Conservation (phyloP, 2,329 filamentous ascomycete genomes). For the Ophiocordyceps camponoti-rufipedis region DNA sequence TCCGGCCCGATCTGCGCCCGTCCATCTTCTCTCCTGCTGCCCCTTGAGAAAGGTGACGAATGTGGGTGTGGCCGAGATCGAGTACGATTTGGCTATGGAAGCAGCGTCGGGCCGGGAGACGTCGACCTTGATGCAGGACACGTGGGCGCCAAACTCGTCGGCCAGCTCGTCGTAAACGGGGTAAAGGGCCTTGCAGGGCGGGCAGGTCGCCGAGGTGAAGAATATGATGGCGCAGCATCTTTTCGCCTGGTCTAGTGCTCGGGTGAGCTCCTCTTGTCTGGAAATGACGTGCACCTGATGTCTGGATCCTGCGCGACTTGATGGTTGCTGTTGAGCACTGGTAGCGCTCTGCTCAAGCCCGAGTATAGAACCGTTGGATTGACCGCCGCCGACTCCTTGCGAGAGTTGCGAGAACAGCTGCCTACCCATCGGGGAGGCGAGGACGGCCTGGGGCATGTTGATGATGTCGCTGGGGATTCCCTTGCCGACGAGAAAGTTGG, state of each 20-base stretch:
- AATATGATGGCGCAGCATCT: constrained; percentile 66
- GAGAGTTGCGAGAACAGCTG: constrained; percentile 62
- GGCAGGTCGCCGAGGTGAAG: constrained; percentile 79
- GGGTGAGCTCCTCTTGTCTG: constrained; percentile 16
- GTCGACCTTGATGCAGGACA: constrained; percentile 68
- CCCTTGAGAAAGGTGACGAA: constrained; percentile 74
- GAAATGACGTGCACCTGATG: constrained; percentile 39
- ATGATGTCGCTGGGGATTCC: constrained; percentile 78
- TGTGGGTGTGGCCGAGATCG: constrained; percentile 64
- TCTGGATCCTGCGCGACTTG: not conserved
- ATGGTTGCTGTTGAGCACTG: constrained; percentile 2
- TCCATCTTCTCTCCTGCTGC: constrained; percentile 62
- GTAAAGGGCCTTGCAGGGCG: constrained; percentile 69
- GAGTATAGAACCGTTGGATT: constrained; percentile 31
- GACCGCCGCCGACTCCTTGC: constrained; percentile 29
- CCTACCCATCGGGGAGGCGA: constrained; percentile 72
- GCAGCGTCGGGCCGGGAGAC: constrained; percentile 45
- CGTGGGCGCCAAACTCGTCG: constrained; percentile 48
- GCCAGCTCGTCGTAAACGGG: constrained; percentile 69
- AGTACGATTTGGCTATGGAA: constrained; percentile 45
- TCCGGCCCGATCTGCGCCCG: constrained; percentile 50
- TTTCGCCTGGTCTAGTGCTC: constrained; percentile 34
- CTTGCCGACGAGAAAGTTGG: constrained; percentile 74
- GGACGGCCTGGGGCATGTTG: constrained; percentile 67
- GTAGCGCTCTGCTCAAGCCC: constrained; percentile 26